Evolutionary conservation across 2,329 filamentous ascomycete species (phyloP).

Genomic region (Penicillium fuscoglaucum): DNA sequence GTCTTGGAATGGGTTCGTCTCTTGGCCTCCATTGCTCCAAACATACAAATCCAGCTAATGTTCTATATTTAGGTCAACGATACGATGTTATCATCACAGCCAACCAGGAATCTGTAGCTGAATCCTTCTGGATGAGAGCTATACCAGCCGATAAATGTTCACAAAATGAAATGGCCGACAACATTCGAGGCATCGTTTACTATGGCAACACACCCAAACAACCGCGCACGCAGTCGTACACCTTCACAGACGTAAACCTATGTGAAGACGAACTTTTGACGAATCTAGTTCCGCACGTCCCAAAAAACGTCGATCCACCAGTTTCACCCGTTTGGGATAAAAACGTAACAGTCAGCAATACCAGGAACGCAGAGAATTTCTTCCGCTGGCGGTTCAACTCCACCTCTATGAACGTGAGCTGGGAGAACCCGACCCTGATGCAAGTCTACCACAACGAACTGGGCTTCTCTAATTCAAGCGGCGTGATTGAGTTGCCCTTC

Average conservation of each 20-base stretch:
- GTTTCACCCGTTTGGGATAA: not conserved
- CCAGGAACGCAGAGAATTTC: conserved; percentile 1
- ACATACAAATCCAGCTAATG: not conserved
- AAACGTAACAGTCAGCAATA: not conserved
- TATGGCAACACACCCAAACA: not conserved
- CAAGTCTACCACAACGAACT: conserved; percentile 18
- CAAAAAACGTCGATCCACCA: not conserved
- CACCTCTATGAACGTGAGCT: conserved; percentile 34
- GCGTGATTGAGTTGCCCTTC: not conserved
- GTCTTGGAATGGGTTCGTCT: conserved; percentile 45
- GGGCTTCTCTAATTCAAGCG: not conserved
- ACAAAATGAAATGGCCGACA: not conserved
- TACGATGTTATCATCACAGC: conserved; percentile 42
- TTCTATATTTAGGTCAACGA: conserved; percentile 33
- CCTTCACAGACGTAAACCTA: not conserved
- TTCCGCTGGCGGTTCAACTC: conserved; percentile 51
- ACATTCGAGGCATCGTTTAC: conserved; percentile 8
- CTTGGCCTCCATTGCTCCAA: not conserved
- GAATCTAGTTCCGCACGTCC: not conserved
- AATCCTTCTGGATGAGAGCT: conserved; percentile 43
- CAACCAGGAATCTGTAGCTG: conserved; percentile 21
- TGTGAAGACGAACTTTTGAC: conserved; percentile 1
- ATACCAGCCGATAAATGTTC: conserved; percentile 3
- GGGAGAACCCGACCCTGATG: conserved; percentile 11
- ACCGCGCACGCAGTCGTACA: not conserved